phyloP scores from a whole-genome alignment of 2,329 filamentous ascomycete genomes.

The Emericellopsis cladophorae region DNA sequence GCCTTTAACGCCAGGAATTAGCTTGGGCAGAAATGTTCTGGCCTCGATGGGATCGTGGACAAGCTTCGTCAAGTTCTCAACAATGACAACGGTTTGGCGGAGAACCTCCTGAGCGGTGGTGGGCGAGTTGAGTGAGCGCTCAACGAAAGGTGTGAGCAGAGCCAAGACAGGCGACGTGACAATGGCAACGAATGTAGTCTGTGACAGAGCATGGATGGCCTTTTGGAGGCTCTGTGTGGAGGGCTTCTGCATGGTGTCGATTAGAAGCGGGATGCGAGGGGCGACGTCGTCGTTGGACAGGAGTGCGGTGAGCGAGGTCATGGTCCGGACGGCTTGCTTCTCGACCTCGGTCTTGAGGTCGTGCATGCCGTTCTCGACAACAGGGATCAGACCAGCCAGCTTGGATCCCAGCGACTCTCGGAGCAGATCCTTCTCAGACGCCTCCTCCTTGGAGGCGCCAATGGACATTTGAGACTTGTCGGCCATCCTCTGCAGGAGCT shows the following conservation, averaged over 20 bases:
- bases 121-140: slow-evolving; percentile 86
- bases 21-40: slow-evolving; percentile 84
- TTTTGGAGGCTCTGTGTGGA: slow-evolving; percentile 82
- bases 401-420: slow-evolving; percentile 83
- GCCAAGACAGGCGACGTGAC: slow-evolving; percentile 94
- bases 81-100: slow-evolving; percentile 89
- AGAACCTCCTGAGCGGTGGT: slow-evolving; percentile 87
- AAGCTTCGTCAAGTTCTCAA: slow-evolving; percentile 95
- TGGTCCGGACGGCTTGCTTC: slow-evolving; percentile 85
- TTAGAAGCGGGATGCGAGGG: slow-evolving; percentile 78
- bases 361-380: slow-evolving; percentile 90
- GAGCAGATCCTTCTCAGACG: slow-evolving; percentile 76
- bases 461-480: slow-evolving; percentile 83
- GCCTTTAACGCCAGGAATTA: slow-evolving; percentile 83
- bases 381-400: slow-evolving; percentile 75
- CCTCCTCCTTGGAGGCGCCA: slow-evolving; percentile 68
- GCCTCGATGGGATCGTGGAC: slow-evolving; percentile 94
- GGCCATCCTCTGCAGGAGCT: slow-evolving; percentile 83
- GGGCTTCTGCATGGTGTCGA: slow-evolving; percentile 92
- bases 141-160: slow-evolving; percentile 84
- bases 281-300: slow-evolving; percentile 95
- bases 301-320: slow-evolving; percentile 80
- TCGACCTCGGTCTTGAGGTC: slow-evolving; percentile 81
- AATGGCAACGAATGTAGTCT: slow-evolving; percentile 96
- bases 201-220: slow-evolving; percentile 89